Evolutionary conservation across 208 protist genomes (phyloP).

Genomic region (Naegleria fowleri): DNA sequence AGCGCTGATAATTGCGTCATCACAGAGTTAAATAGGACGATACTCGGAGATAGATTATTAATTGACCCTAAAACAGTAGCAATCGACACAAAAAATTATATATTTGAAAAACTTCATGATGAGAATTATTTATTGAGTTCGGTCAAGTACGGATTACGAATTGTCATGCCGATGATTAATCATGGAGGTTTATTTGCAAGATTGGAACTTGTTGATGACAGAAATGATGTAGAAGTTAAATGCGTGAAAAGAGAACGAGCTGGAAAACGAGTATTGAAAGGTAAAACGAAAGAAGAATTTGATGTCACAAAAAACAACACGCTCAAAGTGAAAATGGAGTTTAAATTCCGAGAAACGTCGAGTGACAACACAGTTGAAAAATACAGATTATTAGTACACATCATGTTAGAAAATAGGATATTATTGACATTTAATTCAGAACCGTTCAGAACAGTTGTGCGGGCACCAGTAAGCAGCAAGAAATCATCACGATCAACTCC

Average conservation of each 20-base stretch:
- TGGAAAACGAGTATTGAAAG: neutral
- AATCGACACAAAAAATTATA: neutral
- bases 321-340: neutral
- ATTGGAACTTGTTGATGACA: slow-evolving; percentile 3
- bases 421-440: neutral
- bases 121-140: neutral
- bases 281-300: neutral
- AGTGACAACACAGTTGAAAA: neutral
- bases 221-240: neutral
- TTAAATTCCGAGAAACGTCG: slow-evolving; percentile 1
- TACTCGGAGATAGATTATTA: neutral
- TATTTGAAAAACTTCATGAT: neutral
- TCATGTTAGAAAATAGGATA: neutral
- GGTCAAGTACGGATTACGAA: neutral
- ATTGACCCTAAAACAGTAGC: neutral
- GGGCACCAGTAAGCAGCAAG: neutral
- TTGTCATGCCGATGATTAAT: neutral
- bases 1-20: neutral
- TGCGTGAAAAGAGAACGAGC: neutral
- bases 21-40: neutral
- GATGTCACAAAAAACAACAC: neutral
- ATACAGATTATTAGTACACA: neutral
- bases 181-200: neutral
- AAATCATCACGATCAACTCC: neutral
- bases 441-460: neutral